Percentiles rank a stretch among this genome's conserved stretches.
Conservation (phyloP, 345 rosid species). For the Aegle marmelos region DNA sequence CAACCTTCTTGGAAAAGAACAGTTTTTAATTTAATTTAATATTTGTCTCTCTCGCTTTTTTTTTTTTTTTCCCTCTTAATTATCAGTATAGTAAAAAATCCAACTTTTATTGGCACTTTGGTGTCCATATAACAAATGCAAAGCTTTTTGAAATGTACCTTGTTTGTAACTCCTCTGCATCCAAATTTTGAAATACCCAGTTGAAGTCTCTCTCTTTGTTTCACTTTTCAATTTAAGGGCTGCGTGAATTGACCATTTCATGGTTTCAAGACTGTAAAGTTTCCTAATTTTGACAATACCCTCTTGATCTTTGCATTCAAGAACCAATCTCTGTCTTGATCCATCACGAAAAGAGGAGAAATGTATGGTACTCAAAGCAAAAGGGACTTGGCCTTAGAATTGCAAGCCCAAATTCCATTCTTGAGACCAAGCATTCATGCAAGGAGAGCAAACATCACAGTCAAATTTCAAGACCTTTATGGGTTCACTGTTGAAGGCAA, state of each 20-base stretch:
- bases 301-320: constrained; percentile 2
- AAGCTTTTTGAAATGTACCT: background rate
- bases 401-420: constrained; percentile 72
- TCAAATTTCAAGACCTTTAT: constrained; percentile 92
- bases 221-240: constrained; percentile 13
- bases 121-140: constrained; percentile 10
- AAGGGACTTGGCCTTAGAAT: constrained; percentile 63
- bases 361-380: constrained; percentile 72
- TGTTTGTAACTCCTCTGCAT: constrained; percentile 1
- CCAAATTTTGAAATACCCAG: constrained; percentile 5
- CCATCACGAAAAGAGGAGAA: constrained; percentile 8
- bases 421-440: constrained; percentile 98
- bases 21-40: background rate
- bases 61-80: background rate
- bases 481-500: constrained; percentile 96
- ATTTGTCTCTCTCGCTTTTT: too few relatives aligned
- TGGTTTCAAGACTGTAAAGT: constrained; percentile 31
- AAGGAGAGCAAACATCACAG: constrained; percentile 81
- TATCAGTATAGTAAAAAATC: background rate
- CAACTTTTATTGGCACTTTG: constrained; percentile 5
- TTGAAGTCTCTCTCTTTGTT: background rate
- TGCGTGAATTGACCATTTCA: constrained; percentile 42
- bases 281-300: constrained; percentile 30
- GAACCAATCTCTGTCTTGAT: constrained; percentile 16
- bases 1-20: background rate